Percentiles rank a stretch among this genome's conserved stretches.
Evolutionary conservation across 345 rosid genomes (phyloP).

Genomic region (Gossypium australe): DNA sequence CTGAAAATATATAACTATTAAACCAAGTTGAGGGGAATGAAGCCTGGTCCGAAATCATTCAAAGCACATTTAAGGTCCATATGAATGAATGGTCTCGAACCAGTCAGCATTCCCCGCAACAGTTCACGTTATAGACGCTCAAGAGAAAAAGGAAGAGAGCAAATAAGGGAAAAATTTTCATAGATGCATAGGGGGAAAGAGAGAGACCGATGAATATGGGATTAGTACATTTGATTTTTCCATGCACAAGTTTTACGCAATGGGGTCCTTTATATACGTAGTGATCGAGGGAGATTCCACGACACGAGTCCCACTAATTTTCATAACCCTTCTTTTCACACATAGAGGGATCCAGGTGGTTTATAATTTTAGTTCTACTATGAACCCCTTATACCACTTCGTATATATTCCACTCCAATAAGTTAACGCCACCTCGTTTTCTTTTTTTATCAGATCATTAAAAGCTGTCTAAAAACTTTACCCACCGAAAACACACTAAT

Average conservation of each 20-base stretch:
- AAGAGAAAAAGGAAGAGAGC: neutral
- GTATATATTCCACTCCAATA: no score
- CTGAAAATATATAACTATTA: neutral
- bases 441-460: no score
- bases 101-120: constrained; percentile 84
- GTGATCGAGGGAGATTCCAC: constrained; percentile 6
- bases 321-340: constrained; percentile 32
- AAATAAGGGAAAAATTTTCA: neutral
- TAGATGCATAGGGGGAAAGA: neutral
- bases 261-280: constrained; percentile 27
- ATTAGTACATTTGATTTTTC: constrained; percentile 15
- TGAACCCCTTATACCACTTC: no score
- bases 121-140: constrained; percentile 18
- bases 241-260: constrained; percentile 27
- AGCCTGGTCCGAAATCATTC: constrained; percentile 94
- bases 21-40: constrained; percentile 78
- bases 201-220: neutral
- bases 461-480: no score
- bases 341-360: constrained; percentile 4
- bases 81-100: constrained; percentile 65
- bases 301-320: constrained; percentile 24
- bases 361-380: neutral
- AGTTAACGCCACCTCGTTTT: no score
- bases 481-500: no score
- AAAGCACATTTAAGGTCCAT: neutral